Evolutionary conservation across 192 early-diverging fungal species (phyloP), one percentile per base, ranked within the genome.

Genomic region (Glomus cerebriforme): DNA sequence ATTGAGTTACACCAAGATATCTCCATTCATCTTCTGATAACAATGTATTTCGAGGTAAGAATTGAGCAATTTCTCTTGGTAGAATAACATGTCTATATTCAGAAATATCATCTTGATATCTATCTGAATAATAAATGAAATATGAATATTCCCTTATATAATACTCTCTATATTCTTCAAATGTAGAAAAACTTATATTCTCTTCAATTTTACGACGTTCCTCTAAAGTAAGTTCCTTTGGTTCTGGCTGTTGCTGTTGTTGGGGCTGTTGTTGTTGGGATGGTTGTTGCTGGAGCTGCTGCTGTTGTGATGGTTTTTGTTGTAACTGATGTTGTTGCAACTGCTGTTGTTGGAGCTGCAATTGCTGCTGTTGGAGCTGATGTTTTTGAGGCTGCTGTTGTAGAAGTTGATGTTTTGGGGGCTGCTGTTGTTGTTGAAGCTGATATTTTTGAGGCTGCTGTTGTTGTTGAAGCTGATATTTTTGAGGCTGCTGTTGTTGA

Each of bases 21-120:
- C 84, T 45, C 82, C 87, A 88, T 81, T 86, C 85, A 31, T 79
- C 82, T 60, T 88, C 87, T 7, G 81, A 76, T 63, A 88, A 68
- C 0, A 88, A 71, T 3, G 32, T 59, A 54, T 76, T 62, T 13
- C 65, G 79, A 1, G 87, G 87, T 4, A 86, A 62, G 69, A 83
- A 82, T 59, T 80, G 75, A 1, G 79, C 78, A 29, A 88, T 73
- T 39, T 69, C n/a, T 43, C 81, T 82, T 34, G 87, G 87, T 58
- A 88, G 67, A 5, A 81, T 79, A 8, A 88, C 87, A 67, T 88
- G 87, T 34, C 87, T 88, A 35, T 71, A 47, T 49, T 31, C 24
- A 29, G 34, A 71, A 47, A 47, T 27, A 31, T 71, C n/a, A 10
- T 26, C 69, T 9, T 71, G 49, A 47, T 71, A 71, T 29, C 39